Evolutionary conservation across 2,329 filamentous ascomycete genomes (phyloP), one percentile per base, ranked within the genome.

Genomic region (Conoideocrella luteorostrata): DNA sequence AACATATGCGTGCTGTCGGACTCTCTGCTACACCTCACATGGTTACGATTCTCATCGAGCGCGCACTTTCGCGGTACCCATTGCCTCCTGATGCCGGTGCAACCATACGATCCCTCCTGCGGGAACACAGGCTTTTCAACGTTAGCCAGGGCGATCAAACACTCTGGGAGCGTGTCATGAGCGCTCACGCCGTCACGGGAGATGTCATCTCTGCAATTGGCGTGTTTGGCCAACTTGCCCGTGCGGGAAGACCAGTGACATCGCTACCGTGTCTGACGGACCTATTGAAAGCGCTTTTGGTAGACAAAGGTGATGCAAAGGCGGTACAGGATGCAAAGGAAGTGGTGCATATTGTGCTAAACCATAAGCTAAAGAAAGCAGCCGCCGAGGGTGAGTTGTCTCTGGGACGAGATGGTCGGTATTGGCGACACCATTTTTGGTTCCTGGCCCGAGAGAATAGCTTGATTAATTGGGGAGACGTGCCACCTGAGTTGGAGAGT

Each of bases 11-110:
- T 40, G 52, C 56, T 5, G 64, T 69, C 20, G 72, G 74, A 17
- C 55, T 83, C 34, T 58, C 71, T 38, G 71, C 79, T 2, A 77
- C 76, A 4, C 63, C 78, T 2, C 75, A 88, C 52, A 85, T 88
- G 55, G 86, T 86, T 66, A 90, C 86, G 20, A 85, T 83, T 55
- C 74, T 93, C 17, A 68, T 86, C 36, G 76, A 82, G 36, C 72
- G 84, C 57, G 83, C 82, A 57, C 84, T 90, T 57, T 55, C 68
- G 7, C 72, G 70, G 40, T 48, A 64, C 1, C 77, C 78, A 2
- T 79, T 82, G 0, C 72, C 85, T 51, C 64, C 86, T 23, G 61
- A 65, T 2, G 75, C 34, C 9, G 28, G 43, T 3, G 39, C 35
- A 9, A 20, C 77, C 12, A 72, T 87, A n/a, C 72, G 78, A 29